Percentiles rank a stretch among this genome's conserved stretches.
phyloP scores from a whole-genome alignment of 2,329 filamentous ascomycete genomes.

The Hypoxylon rubiginosum region DNA sequence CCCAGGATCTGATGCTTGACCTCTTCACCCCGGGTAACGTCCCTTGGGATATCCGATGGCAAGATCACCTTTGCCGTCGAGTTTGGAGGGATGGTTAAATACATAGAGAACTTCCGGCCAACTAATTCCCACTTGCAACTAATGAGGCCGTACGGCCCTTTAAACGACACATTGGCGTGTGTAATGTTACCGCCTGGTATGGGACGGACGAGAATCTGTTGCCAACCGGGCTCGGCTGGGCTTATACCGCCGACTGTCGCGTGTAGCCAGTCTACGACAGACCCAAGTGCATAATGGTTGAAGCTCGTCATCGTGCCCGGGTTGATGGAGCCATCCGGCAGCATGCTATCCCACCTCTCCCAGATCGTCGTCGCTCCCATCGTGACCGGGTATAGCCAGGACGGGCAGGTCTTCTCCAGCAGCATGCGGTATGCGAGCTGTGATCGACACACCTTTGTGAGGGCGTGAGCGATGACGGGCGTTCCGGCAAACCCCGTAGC shows the following conservation, averaged over 20 bases:
- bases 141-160: slow-evolving; percentile 11
- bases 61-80: slow-evolving; percentile 7
- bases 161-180: slow-evolving; percentile 14
- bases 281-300: slow-evolving; percentile 56
- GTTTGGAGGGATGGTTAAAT: slow-evolving; percentile 9
- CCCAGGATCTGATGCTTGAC: slow-evolving; percentile 1
- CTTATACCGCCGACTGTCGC: slow-evolving; percentile 47
- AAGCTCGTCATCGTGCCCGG: slow-evolving; percentile 55
- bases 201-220: slow-evolving; percentile 43
- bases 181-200: slow-evolving; percentile 9
- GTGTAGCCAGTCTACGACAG: slow-evolving; percentile 56
- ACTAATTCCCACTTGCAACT: slow-evolving; percentile 7
- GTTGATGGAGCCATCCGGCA: slow-evolving; percentile 53
- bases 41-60: slow-evolving; percentile 7
- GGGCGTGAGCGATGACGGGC: slow-evolving; percentile 32
- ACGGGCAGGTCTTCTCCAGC: slow-evolving; percentile 50
- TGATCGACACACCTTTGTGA: slow-evolving; percentile 5
- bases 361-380: slow-evolving; percentile 56
- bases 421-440: slow-evolving; percentile 53
- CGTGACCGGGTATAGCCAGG: slow-evolving; percentile 55
- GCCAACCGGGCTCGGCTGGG: slow-evolving; percentile 9
- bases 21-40: not conserved
- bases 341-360: slow-evolving; percentile 57
- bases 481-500: slow-evolving; percentile 47
- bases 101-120: slow-evolving; percentile 1